Conservation (phyloP, 306 rosid genomes). For the Prunus salicina region DNA sequence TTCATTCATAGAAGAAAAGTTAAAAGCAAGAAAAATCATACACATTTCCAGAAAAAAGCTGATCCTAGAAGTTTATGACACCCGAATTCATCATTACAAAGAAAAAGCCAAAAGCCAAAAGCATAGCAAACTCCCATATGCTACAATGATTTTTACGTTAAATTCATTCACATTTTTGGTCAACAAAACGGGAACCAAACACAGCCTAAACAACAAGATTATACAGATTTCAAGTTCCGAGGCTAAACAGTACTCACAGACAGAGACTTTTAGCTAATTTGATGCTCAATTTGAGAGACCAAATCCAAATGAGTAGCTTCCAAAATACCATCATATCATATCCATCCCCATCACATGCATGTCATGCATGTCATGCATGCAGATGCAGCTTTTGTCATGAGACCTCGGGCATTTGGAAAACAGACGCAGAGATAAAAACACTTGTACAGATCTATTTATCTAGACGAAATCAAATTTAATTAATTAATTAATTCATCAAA, state of each 20-base stretch:
- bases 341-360: neutral
- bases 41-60: neutral
- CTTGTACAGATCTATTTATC: too few species aligned
- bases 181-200: conserved; percentile 9
- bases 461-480: too few species aligned
- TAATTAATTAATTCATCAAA: neutral
- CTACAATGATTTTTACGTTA: conserved; percentile 30
- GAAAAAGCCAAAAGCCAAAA: conserved; percentile 4
- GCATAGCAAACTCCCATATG: conserved; percentile 13
- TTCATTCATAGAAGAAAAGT: too few species aligned
- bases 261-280: conserved; percentile 4
- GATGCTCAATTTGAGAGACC: conserved; percentile 23
- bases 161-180: neutral
- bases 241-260: conserved; percentile 18
- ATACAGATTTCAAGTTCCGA: conserved; percentile 30
- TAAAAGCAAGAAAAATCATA: neutral
- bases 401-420: neutral
- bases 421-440: conserved; percentile 6
- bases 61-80: neutral
- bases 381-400: neutral
- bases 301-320: conserved; percentile 25
- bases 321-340: conserved; percentile 4
- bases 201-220: conserved; percentile 4
- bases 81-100: neutral
- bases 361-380: conserved; percentile 5